These are phyloP conservation scores for Phialophora chinensis DNA, from an alignment of 2,329 filamentous ascomycete species.

Conservation along the genomic window DNA sequence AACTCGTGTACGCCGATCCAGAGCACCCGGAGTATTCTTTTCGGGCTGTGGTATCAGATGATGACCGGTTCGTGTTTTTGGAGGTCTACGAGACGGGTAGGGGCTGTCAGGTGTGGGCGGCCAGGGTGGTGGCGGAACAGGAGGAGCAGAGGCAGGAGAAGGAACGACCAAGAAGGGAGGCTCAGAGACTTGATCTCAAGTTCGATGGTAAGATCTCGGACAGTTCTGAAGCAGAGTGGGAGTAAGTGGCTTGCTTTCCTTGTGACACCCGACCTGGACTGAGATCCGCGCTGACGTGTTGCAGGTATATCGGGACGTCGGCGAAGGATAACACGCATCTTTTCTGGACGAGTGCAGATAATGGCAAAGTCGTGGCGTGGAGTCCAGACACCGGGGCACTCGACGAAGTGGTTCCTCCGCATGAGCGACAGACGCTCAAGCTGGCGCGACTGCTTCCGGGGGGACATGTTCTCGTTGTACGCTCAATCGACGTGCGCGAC, in stretches of 20 bases:
- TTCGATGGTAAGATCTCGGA: conserved; percentile 8
- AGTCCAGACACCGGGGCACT: background rate
- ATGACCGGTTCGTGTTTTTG: conserved; percentile 18
- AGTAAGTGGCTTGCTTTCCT: no score
- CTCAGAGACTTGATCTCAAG: conserved; percentile 1
- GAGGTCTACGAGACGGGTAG: conserved; percentile 22
- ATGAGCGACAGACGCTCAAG: conserved; percentile 7
- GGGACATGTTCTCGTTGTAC: conserved; percentile 13
- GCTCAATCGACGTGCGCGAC: conserved; percentile 21
- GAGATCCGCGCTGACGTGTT: no score
- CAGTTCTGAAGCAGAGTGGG: conserved; percentile 9
- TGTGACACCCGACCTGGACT: background rate
- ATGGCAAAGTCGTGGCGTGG: conserved; percentile 19
- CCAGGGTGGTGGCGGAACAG: background rate
- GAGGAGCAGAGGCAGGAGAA: no score
- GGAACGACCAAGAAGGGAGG: background rate
- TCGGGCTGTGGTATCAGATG: conserved; percentile 7
- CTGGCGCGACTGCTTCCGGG: conserved; percentile 11
- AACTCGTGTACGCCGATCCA: conserved; percentile 17
- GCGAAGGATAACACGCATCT: background rate
- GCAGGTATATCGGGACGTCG: conserved; percentile 11
- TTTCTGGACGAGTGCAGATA: conserved; percentile 21
- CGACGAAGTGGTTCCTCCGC: conserved; percentile 8
- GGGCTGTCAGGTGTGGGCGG: conserved; percentile 12
- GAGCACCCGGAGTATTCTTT: conserved; percentile 14